A percentile compares a stretch with the other conserved stretches of the same genome.
Conservation (phyloP, 192 early-diverging fungal species). For the Backusella macrospora region DNA sequence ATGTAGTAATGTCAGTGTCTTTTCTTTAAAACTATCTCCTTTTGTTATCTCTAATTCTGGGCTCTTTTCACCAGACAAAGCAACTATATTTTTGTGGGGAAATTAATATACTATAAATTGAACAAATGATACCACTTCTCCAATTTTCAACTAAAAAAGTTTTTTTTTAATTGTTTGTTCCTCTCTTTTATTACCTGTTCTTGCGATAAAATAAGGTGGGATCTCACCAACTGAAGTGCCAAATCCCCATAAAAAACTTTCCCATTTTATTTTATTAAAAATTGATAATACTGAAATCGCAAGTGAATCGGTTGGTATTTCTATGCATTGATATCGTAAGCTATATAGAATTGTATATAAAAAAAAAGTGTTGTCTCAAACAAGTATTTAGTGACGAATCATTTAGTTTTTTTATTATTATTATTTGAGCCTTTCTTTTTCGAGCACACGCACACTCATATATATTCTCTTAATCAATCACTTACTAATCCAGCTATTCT, state of each 20-base stretch:
- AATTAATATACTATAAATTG: neutral
- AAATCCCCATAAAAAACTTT: slow-evolving; percentile 43
- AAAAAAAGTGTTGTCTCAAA: neutral
- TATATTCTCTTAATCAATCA: neutral
- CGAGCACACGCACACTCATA: too few species aligned
- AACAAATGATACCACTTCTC: neutral
- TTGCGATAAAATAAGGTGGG: slow-evolving; percentile 93
- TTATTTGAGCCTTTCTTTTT: too few species aligned
- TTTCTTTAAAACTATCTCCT: slow-evolving; percentile 63
- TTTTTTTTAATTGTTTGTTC: neutral
- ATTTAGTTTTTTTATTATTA: too few species aligned
- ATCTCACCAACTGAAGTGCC: slow-evolving; percentile 78
- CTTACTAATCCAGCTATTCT: neutral
- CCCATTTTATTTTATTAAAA: slow-evolving; percentile 69
- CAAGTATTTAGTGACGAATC: neutral
- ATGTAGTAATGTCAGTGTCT: slow-evolving; percentile 67
- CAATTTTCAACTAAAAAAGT: neutral
- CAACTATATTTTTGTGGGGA: slow-evolving; percentile 44
- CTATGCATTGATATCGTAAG: slow-evolving; percentile 8
- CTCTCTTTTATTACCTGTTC: slow-evolving; percentile 60
- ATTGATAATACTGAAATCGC: slow-evolving; percentile 64
- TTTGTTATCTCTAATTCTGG: slow-evolving; percentile 51
- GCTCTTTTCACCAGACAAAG: slow-evolving; percentile 56
- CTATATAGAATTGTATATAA: neutral
- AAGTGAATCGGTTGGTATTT: neutral